A percentile compares a stretch with the other conserved stretches of the same genome.
Conservation (phyloP, 2,329 filamentous ascomycete species). For the Coniochaeta sp. region DNA sequence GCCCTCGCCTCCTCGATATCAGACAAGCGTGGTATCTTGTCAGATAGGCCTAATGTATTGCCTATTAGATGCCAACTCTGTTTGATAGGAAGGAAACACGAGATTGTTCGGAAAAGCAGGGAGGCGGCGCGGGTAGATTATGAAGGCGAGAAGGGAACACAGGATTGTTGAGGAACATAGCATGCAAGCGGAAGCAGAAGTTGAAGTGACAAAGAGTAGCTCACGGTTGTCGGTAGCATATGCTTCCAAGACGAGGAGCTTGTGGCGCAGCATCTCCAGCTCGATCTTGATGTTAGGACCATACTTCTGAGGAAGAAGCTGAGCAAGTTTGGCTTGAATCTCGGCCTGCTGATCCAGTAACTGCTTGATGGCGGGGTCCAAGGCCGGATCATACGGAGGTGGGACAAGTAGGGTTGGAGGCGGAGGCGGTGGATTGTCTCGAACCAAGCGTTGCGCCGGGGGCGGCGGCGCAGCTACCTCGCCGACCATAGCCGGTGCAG, state of each 20-base stretch:
- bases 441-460: slow-evolving; percentile 2
- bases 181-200: not conserved
- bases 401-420: slow-evolving; percentile 13
- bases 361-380: slow-evolving; percentile 35
- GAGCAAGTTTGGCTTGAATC: slow-evolving; percentile 41
- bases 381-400: slow-evolving; percentile 25
- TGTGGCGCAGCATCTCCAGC: slow-evolving; percentile 48
- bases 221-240: slow-evolving; percentile 43
- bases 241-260: slow-evolving; percentile 39
- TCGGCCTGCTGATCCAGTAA: slow-evolving; percentile 46
- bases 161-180: too few relatives aligned
- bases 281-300: slow-evolving; percentile 39
- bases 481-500: not conserved
- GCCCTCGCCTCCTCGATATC: slow-evolving; percentile 49
- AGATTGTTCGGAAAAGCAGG: not conserved
- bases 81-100: slow-evolving; percentile 8
- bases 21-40: slow-evolving; percentile 37
- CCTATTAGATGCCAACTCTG: not conserved
- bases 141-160: not conserved
- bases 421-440: slow-evolving; percentile 7
- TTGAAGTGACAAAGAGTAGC: slow-evolving; percentile 15
- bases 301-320: slow-evolving; percentile 38
- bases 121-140: not conserved
- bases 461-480: not conserved
- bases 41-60: slow-evolving; percentile 25